A percentile compares a stretch with the other conserved stretches of the same genome.
phyloP scores from a whole-genome alignment of 768 basidiomycete species.

The Russula compacta region DNA sequence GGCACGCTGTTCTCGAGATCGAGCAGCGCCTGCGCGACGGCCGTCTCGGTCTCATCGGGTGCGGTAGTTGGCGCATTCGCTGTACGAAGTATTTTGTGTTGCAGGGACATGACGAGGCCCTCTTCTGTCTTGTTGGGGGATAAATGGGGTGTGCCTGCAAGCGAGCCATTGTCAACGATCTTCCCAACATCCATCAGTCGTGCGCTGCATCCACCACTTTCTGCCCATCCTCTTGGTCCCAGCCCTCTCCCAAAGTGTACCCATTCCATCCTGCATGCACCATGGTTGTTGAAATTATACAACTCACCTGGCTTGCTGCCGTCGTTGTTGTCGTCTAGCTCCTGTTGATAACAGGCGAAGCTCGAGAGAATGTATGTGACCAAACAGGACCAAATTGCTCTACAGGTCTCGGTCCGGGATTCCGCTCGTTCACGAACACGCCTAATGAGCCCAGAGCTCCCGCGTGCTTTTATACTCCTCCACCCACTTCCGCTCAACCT shows the following conservation, averaged over 20 bases:
- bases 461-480: constrained; percentile 40
- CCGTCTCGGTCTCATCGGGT: constrained; percentile 86
- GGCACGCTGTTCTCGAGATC: constrained; percentile 98
- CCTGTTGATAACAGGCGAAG: neutral
- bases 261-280: neutral
- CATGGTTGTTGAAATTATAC: neutral
- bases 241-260: neutral
- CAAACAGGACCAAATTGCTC: constrained; percentile 10
- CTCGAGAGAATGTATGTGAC: neutral
- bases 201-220: constrained; percentile 11
- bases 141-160: constrained; percentile 2
- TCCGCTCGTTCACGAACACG: neutral
- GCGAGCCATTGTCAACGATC: neutral
- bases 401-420: constrained; percentile 2
- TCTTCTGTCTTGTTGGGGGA: neutral
- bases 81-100: constrained; percentile 87
- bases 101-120: constrained; percentile 48
- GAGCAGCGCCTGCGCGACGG: constrained; percentile 88
- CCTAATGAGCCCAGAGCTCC: too few relatives aligned
- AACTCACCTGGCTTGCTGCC: constrained; percentile 9
- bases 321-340: constrained; percentile 10
- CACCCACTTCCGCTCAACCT: constrained; percentile 75
- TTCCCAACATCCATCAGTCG: neutral
- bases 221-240: neutral
- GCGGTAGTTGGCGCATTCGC: constrained; percentile 88